Conservation (phyloP, 768 basidiomycete species). For the Calocybe cyanea region DNA sequence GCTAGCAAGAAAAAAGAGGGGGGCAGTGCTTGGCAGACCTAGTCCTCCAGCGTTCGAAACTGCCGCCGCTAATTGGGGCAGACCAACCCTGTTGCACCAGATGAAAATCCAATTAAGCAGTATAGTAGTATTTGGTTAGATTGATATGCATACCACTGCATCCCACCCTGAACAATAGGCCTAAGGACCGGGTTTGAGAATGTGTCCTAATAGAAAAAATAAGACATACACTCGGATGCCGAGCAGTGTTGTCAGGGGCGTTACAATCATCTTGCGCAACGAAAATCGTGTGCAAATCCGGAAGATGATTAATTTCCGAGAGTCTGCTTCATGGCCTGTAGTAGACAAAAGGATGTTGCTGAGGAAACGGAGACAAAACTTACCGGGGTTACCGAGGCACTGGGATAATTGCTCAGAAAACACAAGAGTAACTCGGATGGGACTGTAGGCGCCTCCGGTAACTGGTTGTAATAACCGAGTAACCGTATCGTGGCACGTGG, state of each 20-base stretch:
- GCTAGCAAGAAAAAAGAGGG: background rate
- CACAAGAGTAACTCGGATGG: too few species aligned
- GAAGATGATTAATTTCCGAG: too few species aligned
- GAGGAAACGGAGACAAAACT: too few species aligned
- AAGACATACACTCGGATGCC: conserved; percentile 66
- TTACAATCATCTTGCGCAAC: conserved; percentile 52
- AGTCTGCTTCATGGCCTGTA: too few species aligned
- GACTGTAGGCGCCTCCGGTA: too few species aligned
- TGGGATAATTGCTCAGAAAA: too few species aligned
- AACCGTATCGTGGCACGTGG: too few species aligned
- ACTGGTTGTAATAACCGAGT: too few species aligned
- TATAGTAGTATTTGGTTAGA: background rate
- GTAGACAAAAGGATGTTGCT: too few species aligned
- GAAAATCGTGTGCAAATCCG: too few species aligned
- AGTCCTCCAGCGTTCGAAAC: conserved; percentile 83
- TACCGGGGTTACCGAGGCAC: too few species aligned
- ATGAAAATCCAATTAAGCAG: background rate
- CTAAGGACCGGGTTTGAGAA: conserved; percentile 27
- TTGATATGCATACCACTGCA: conserved; percentile 75
- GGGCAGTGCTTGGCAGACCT: conserved; percentile 36
- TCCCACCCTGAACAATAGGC: conserved; percentile 83
- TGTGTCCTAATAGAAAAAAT: background rate
- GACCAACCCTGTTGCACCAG: conserved; percentile 64
- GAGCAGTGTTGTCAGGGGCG: conserved; percentile 60
- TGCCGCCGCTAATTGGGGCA: conserved; percentile 69